Percentiles rank a stretch among this genome's conserved stretches.
Conservation (phyloP, 2,329 filamentous ascomycete species). For the Microcyclosporella mali region DNA sequence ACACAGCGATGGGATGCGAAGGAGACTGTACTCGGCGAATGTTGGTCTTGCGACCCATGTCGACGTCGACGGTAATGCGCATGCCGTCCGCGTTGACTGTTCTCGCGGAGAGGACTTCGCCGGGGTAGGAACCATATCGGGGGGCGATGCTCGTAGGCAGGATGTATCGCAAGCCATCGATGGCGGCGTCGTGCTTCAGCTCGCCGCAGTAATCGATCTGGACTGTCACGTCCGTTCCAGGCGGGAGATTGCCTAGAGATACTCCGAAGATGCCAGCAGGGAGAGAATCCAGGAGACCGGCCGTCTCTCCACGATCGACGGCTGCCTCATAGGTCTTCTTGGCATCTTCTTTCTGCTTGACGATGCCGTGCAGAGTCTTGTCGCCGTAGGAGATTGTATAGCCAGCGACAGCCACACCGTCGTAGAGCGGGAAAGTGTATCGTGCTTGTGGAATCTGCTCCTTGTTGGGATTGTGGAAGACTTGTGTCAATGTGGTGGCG, state of each 20-base stretch:
- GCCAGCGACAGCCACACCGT: slow-evolving; percentile 62
- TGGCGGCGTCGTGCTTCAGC: slow-evolving; percentile 63
- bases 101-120: slow-evolving; percentile 26
- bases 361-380: slow-evolving; percentile 56
- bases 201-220: slow-evolving; percentile 63
- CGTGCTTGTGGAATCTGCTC: slow-evolving; percentile 48
- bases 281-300: slow-evolving; percentile 60
- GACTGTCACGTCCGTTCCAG: slow-evolving; percentile 51
- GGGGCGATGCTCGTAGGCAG: slow-evolving; percentile 63
- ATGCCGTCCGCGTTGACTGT: slow-evolving; percentile 37
- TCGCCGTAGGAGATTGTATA: slow-evolving; percentile 60
- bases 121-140: slow-evolving; percentile 53
- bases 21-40: slow-evolving; percentile 61
- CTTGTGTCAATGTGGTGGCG: slow-evolving; percentile 51
- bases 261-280: slow-evolving; percentile 62
- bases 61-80: slow-evolving; percentile 54
- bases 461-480: slow-evolving; percentile 53
- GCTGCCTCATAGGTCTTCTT: slow-evolving; percentile 55
- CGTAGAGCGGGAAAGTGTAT: slow-evolving; percentile 67
- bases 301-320: slow-evolving; percentile 52
- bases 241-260: slow-evolving; percentile 61
- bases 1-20: slow-evolving; percentile 61
- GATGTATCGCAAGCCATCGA: slow-evolving; percentile 62
- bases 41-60: slow-evolving; percentile 47
- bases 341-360: slow-evolving; percentile 61